Evolutionary conservation across 129 eudicot genomes (phyloP), one percentile per base, ranked within the genome.

Genomic region (Helianthus annuus): DNA sequence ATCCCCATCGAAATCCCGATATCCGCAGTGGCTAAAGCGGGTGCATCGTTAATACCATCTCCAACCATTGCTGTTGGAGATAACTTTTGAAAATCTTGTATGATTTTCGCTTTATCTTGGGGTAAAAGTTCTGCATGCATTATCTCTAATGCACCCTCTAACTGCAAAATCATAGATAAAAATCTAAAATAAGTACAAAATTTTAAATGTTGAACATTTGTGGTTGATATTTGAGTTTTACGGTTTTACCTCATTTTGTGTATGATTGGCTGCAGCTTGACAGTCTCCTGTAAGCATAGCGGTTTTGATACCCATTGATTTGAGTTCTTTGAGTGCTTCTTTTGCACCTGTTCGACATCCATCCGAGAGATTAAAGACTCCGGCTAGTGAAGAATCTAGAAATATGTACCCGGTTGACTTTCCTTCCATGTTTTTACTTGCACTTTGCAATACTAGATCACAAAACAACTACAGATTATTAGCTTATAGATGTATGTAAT

Each of bases 1-100:
- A 94, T 80, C 10, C 99, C 99, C 99, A 94, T 94, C 13, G 99
- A 88, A 49, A 94, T 90, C 8, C 99, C 99, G 6, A 94, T 77
- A 66, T 90, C 84, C 3, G 99, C 97, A 1, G 91, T 90, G 16
- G 97, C 97, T 81, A 94, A 78, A 39, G 99, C 99, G 8, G 95
- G 93, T 39, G 97, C 96, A 58, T 94, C 97, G 63, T 94, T 94
- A 17, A 94, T 76, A 16, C 99, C 99, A 68, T 94, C 99, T 1
- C 99, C 99, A 29, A 94, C 79, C 99, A 94, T 94, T 10, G 99
- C 99, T 2, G 97, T 90, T 49, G 83, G 85, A 1, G 81, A 76
- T 3, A 73, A 49, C 13, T 70, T 81, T 68, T 94, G 95, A 71
- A 84, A 85, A 17, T 81, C 88, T 70, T 81, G 68, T 19, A 94